Conservation (phyloP, 78 protist genomes). For the Chrysochromulina tobinii region DNA sequence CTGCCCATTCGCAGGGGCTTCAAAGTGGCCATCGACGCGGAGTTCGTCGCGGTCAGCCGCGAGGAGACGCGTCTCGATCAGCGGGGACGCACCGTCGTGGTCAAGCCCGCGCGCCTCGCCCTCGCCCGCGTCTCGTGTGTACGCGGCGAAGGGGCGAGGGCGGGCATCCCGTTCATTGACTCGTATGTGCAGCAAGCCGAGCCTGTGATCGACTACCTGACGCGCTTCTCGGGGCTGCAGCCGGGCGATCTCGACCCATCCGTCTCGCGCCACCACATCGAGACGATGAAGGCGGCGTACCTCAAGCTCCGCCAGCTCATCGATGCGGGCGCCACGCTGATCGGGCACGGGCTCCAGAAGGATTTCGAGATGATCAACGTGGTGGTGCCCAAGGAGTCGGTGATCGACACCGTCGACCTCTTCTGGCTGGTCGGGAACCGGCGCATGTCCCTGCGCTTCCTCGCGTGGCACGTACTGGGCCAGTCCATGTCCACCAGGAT, state of each 20-base stretch:
- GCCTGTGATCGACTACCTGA: constrained; percentile 44
- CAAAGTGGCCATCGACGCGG: constrained; percentile 24
- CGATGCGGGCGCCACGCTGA: background rate
- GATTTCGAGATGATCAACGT: constrained; percentile 32
- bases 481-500: background rate
- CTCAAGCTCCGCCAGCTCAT: constrained; percentile 5
- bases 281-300: constrained; percentile 17
- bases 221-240: constrained; percentile 35
- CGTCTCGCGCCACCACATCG: background rate
- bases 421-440: constrained; percentile 2
- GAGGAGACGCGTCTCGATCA: background rate
- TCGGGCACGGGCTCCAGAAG: constrained; percentile 40
- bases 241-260: constrained; percentile 43
- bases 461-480: background rate
- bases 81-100: background rate
- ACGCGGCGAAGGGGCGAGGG: background rate
- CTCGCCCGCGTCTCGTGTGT: constrained; percentile 16
- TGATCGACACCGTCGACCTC: constrained; percentile 38
- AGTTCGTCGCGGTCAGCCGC: constrained; percentile 3
- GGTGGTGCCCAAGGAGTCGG: background rate
- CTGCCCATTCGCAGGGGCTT: background rate
- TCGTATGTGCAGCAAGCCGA: constrained; percentile 1
- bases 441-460: constrained; percentile 8
- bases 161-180: background rate
- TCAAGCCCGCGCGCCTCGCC: background rate